A percentile compares a stretch with the other conserved stretches of the same genome.
phyloP scores from a whole-genome alignment of 1,139 yeast species.

The Sugiyamaella castrensis region DNA sequence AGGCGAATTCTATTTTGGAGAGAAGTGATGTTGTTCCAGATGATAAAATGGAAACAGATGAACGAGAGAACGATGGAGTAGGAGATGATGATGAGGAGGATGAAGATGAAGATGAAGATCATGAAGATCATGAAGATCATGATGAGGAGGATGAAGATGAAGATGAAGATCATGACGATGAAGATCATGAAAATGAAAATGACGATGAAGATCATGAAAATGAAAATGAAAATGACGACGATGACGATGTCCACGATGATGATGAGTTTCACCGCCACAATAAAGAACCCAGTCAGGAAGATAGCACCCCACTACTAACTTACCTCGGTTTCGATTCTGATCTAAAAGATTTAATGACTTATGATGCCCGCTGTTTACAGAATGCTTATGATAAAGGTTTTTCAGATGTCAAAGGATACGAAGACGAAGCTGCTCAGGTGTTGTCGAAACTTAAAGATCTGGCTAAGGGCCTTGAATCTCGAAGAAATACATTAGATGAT shows the following conservation, averaged over 20 bases:
- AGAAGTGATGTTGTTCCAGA: slow-evolving; percentile 3
- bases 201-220: slow-evolving; percentile 22
- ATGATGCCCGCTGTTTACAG: slow-evolving; percentile 20
- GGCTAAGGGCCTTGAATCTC: slow-evolving; percentile 21
- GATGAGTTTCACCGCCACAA: slow-evolving; percentile 26
- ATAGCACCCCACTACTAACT: not conserved
- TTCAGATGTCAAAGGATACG: slow-evolving; percentile 31
- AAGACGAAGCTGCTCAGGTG: slow-evolving; percentile 29
- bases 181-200: slow-evolving; percentile 14
- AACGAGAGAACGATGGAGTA: slow-evolving; percentile 18
- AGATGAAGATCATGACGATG: slow-evolving; percentile 24
- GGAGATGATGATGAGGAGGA: slow-evolving; percentile 21
- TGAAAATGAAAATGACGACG: slow-evolving; percentile 28
- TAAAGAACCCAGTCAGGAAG: not conserved
- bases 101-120: slow-evolving; percentile 24
- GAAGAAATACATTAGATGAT: slow-evolving; percentile 17
- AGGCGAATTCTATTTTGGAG: slow-evolving; percentile 36
- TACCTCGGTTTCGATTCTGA: slow-evolving; percentile 19
- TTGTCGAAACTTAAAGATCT: slow-evolving; percentile 23
- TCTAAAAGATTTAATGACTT: slow-evolving; percentile 20
- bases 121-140: slow-evolving; percentile 25
- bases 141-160: slow-evolving; percentile 25
- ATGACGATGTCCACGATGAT: slow-evolving; percentile 30
- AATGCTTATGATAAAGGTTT: slow-evolving; percentile 24
- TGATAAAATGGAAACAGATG: slow-evolving; percentile 26